Conservation (phyloP, 2,329 filamentous ascomycete genomes). For the Zasmidium angulare region DNA sequence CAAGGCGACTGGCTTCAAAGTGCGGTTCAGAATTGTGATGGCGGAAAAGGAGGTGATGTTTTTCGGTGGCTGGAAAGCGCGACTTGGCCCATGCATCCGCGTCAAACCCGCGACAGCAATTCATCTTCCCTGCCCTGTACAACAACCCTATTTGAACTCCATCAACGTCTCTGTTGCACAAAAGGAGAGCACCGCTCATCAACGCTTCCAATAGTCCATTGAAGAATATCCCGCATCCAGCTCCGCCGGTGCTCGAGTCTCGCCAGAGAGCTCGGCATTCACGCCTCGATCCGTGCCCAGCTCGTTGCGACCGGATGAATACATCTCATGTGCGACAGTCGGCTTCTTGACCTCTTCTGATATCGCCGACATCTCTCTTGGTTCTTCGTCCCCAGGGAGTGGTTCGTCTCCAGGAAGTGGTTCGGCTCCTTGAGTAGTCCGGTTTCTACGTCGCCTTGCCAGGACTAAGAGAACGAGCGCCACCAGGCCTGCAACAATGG, state of each 20-base stretch:
- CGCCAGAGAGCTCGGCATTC: neutral
- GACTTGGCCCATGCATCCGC: neutral
- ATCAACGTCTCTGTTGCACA: neutral
- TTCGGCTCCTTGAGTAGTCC: neutral
- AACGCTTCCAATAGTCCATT: neutral
- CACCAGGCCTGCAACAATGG: conserved; percentile 2
- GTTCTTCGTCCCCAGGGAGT: neutral
- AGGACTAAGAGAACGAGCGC: conserved; percentile 8
- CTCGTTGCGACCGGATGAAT: neutral
- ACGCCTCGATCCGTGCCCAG: neutral
- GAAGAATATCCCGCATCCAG: neutral
- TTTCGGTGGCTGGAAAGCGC: neutral
- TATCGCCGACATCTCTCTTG: neutral
- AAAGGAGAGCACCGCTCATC: neutral
- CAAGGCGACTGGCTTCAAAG: conserved; percentile 1
- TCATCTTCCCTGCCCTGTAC: neutral
- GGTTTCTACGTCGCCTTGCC: neutral
- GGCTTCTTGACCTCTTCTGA: neutral
- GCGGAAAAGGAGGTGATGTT: neutral
- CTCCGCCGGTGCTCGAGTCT: neutral
- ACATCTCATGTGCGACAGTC: neutral
- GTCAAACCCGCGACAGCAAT: neutral
- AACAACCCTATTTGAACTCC: neutral
- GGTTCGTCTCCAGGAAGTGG: neutral
- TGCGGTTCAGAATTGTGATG: neutral